Percentiles rank a stretch among this genome's conserved stretches.
These are phyloP conservation scores for Fusarium temperatum DNA, from an alignment of 2,329 filamentous ascomycete genomes.

Conservation along the genomic window DNA sequence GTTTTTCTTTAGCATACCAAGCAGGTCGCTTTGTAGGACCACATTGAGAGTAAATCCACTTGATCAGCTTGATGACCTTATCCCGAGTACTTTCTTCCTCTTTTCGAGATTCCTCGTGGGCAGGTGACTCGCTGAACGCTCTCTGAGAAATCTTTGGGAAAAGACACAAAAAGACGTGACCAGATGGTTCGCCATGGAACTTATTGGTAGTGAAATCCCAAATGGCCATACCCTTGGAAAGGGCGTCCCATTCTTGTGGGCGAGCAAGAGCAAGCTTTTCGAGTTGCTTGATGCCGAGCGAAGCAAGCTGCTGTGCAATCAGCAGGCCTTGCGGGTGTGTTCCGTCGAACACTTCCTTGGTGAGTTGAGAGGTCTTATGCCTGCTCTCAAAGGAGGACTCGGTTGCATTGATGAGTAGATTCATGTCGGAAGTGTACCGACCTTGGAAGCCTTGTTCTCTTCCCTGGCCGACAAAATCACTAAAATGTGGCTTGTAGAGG, in stretches of 20 bases:
- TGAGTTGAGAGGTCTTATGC: not conserved
- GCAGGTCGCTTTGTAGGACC: not conserved
- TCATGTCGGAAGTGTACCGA: not conserved
- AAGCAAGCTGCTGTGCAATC: conserved; percentile 23
- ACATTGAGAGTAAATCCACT: not conserved
- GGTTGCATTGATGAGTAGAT: not conserved
- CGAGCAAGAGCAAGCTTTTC: conserved; percentile 36
- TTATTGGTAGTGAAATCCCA: conserved; percentile 39
- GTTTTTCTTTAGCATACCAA: not conserved
- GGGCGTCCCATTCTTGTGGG: conserved; percentile 33
- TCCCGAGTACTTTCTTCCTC: not conserved
- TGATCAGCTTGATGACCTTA: not conserved
- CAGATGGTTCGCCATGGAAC: conserved; percentile 27
- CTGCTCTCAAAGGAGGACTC: not conserved
- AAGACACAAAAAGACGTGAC: conserved; percentile 39
- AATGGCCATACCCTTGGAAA: conserved; percentile 39
- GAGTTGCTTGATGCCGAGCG: conserved; percentile 36
- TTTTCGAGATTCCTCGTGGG: not conserved
- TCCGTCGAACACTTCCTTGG: conserved; percentile 7
- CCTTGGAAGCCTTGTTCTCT: not conserved
- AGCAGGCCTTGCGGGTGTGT: conserved; percentile 8
- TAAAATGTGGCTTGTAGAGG: not conserved
- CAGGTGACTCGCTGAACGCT: not conserved
- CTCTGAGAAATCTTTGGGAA: conserved; percentile 38
- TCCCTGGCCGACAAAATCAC: not conserved